A percentile compares a stretch with the other conserved stretches of the same genome.
These are phyloP conservation scores for Golubevia sp. DNA, from an alignment of 1,284 basidiomycete species.

Conservation along the genomic window DNA sequence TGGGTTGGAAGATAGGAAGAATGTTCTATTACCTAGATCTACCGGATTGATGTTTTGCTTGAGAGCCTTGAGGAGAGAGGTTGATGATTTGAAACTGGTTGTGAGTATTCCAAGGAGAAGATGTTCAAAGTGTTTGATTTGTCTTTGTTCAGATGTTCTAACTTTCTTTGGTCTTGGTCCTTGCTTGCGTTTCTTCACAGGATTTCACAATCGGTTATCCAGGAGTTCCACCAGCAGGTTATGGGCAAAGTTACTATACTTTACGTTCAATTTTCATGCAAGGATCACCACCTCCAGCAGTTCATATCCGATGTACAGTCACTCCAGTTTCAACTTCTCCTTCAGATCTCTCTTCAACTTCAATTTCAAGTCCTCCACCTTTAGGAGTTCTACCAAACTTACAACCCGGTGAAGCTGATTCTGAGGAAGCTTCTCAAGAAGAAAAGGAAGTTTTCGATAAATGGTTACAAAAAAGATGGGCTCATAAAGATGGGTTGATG, in stretches of 20 bases:
- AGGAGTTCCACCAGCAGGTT: conserved; percentile 36
- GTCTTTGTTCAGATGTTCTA: neutral
- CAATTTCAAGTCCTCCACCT: neutral
- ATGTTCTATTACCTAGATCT: conserved; percentile 83
- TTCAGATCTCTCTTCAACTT: neutral
- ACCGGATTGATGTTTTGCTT: conserved; percentile 86
- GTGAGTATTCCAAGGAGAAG: conserved; percentile 51
- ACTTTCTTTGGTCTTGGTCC: neutral
- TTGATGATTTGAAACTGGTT: conserved; percentile 79
- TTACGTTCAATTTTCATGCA: conserved; percentile 48
- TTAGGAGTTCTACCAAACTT: conserved; percentile 3
- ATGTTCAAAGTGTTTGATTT: neutral
- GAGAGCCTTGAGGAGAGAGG: conserved; percentile 76
- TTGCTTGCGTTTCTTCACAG: neutral
- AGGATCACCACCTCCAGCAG: conserved; percentile 36
- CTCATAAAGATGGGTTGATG: conserved; percentile 79
- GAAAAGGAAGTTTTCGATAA: conserved; percentile 77
- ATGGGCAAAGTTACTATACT: conserved; percentile 47
- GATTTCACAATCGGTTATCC: conserved; percentile 50
- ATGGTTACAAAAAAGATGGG: conserved; percentile 83
- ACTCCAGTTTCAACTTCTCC: neutral
- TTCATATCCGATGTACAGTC: conserved; percentile 22
- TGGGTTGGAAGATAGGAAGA: conserved; percentile 72
- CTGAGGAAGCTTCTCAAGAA: conserved; percentile 70
- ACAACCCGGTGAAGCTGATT: neutral